Evolutionary conservation across 2,329 filamentous ascomycete species (phyloP), one percentile per base, ranked within the genome.

Genomic region (Aspergillus cejpii): DNA sequence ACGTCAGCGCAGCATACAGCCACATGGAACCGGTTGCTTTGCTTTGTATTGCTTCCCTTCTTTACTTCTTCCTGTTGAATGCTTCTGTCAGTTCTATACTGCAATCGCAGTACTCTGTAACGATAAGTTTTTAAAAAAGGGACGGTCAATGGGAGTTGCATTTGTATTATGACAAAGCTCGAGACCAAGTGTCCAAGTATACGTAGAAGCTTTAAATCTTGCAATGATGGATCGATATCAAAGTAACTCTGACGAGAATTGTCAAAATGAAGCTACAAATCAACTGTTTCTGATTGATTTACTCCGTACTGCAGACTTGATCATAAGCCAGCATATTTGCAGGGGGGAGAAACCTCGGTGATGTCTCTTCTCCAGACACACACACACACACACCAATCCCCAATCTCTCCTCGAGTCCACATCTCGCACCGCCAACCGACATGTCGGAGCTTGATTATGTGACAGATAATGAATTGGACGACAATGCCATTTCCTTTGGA

Each of bases 111-210:
- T 54, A 51, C 55, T 48, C 50, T 65, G 63, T 64, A 64, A 64
- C 60, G 61, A 66, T 63, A 63, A 60, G 57, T 24, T 53, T 62
- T 61, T 61, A 64, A 66, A 65, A 64, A 28, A 39, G 45, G 43
- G 46, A 48, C 43, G 31, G 31, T 42, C 47, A 45, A 53, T 47
- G 48, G 42, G 49, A 43, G n/a, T 45, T 37, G 28, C 46, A 33
- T 47, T 29, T 44, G 41, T 41, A 47, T 44, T 43, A 38, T 3
- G 23, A 24, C 8, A 24, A 24, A 8, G 8, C 5, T 24, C 23
- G 23, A 24, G n/a, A n/a, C n/a, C n/a, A n/a, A n/a, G n/a, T n/a
- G n/a, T n/a, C n/a, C n/a, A n/a, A n/a, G n/a, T n/a, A n/a, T n/a
- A n/a, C n/a, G n/a, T n/a, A n/a, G n/a, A n/a, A n/a, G n/a, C n/a